Conservation (phyloP, 306 rosid genomes). For the Trifolium dubium region DNA sequence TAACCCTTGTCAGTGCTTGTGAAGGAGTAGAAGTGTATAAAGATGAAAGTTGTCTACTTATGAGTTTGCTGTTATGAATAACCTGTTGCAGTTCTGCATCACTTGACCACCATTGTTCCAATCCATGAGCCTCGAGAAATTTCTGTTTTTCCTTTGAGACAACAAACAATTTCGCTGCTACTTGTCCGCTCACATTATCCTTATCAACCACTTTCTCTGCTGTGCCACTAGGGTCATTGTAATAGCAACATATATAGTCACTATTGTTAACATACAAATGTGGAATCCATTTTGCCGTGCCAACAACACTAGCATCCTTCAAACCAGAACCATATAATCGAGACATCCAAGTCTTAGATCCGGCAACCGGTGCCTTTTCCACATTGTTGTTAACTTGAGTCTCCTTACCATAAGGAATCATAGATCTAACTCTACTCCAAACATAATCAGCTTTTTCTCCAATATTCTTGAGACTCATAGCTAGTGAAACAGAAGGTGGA, state of each 20-base stretch:
- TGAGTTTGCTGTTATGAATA: constrained; percentile 77
- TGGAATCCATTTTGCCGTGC: constrained; percentile 76
- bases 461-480: constrained; percentile 68
- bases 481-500: constrained; percentile 93
- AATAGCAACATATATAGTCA: constrained; percentile 91
- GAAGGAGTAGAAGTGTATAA: constrained; percentile 62
- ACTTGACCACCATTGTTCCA: constrained; percentile 98
- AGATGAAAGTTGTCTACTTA: constrained; percentile 84
- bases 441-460: constrained; percentile 74
- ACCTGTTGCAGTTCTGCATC: constrained; percentile 82
- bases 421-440: constrained; percentile 80
- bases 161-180: constrained; percentile 81
- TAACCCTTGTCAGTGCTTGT: constrained; percentile 37
- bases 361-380: constrained; percentile 41
- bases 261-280: constrained; percentile 87
- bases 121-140: constrained; percentile 93
- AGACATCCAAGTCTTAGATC: constrained; percentile 61
- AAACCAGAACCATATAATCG: constrained; percentile 47
- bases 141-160: constrained; percentile 88
- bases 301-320: constrained; percentile 51
- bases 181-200: constrained; percentile 60
- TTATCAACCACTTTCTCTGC: constrained; percentile 50
- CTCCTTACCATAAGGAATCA: constrained; percentile 63
- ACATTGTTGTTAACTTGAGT: constrained; percentile 46
- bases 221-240: constrained; percentile 58